Evolutionary conservation across 179 eudicot genomes (phyloP).

Genomic region (Gypsophila paniculata): DNA sequence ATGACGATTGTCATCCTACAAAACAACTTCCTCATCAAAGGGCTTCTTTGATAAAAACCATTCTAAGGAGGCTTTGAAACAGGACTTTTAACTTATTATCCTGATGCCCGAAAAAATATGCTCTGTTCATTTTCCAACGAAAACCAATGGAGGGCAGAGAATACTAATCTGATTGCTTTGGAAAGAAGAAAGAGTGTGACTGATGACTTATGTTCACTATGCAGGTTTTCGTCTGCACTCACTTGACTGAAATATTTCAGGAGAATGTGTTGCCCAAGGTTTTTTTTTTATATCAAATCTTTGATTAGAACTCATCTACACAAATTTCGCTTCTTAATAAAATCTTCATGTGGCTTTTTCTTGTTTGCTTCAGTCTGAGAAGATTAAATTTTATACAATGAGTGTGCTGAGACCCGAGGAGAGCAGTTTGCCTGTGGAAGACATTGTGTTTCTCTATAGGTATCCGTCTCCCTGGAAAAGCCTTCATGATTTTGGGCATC

Average conservation of each 20-base stretch:
- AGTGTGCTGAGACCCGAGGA: conserved; percentile 76
- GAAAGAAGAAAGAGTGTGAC: conserved; percentile 15
- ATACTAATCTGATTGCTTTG: background rate
- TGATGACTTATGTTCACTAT: conserved; percentile 13
- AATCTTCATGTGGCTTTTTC: conserved; percentile 9
- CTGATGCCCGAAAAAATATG: background rate
- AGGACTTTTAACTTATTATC: background rate
- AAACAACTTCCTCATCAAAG: background rate
- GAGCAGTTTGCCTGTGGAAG: conserved; percentile 53
- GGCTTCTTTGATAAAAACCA: background rate
- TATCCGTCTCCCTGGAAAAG: conserved; percentile 20
- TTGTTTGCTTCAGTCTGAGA: conserved; percentile 48
- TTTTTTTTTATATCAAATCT: conserved; percentile 5
- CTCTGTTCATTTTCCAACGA: background rate
- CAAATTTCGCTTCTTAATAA: conserved; percentile 1
- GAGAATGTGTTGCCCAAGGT: conserved; percentile 68
- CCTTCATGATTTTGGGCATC: background rate
- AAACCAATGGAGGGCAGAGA: background rate
- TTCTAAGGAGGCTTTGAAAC: background rate
- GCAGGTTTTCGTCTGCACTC: conserved; percentile 92
- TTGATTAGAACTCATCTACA: conserved; percentile 7
- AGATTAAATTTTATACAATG: conserved; percentile 83
- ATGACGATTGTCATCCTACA: background rate
- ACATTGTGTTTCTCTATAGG: conserved; percentile 85
- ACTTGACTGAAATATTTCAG: conserved; percentile 78